Conservation (phyloP, 2,329 filamentous ascomycete genomes). For the Pseudogymnoascus sp. region DNA sequence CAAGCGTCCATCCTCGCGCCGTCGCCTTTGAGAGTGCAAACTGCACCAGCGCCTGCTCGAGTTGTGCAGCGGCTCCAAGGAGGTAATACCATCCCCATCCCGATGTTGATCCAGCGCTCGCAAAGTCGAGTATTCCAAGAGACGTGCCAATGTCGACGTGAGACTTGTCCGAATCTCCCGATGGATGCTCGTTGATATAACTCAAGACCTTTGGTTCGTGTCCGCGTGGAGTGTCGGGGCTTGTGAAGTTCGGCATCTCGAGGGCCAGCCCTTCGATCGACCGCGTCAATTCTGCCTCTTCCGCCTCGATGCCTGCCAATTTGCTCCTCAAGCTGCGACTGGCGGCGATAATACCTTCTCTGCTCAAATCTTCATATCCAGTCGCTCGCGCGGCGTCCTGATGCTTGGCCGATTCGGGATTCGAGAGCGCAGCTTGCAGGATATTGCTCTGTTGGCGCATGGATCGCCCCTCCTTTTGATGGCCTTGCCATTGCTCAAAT, state of each 20-base stretch:
- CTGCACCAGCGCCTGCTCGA: conserved; percentile 90
- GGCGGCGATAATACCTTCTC: conserved; percentile 51
- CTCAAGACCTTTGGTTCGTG: conserved; percentile 56
- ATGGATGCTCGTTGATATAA: conserved; percentile 71
- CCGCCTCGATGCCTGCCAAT: conserved; percentile 51
- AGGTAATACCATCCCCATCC: conserved; percentile 99
- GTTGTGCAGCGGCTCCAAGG: conserved; percentile 77
- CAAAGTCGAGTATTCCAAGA: conserved; percentile 86
- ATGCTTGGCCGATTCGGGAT: conserved; percentile 39
- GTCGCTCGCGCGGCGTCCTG: conserved; percentile 23
- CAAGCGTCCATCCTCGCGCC: conserved; percentile 67
- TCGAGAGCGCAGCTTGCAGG: conserved; percentile 50
- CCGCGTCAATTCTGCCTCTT: conserved; percentile 49
- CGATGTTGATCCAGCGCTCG: conserved; percentile 68
- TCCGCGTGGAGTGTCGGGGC: conserved; percentile 64
- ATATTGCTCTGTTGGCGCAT: conserved; percentile 61
- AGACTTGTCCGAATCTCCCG: conserved; percentile 46
- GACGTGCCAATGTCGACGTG: conserved; percentile 82
- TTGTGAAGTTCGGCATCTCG: conserved; percentile 80
- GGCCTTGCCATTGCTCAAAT: conserved; percentile 49
- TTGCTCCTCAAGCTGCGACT: conserved; percentile 57
- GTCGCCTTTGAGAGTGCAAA: conserved; percentile 72
- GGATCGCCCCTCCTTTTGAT: conserved; percentile 52
- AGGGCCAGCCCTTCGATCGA: conserved; percentile 71
- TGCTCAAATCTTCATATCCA: conserved; percentile 32